Conservation (phyloP, 306 rosid genomes). For the Vigna reflexopilosa region DNA sequence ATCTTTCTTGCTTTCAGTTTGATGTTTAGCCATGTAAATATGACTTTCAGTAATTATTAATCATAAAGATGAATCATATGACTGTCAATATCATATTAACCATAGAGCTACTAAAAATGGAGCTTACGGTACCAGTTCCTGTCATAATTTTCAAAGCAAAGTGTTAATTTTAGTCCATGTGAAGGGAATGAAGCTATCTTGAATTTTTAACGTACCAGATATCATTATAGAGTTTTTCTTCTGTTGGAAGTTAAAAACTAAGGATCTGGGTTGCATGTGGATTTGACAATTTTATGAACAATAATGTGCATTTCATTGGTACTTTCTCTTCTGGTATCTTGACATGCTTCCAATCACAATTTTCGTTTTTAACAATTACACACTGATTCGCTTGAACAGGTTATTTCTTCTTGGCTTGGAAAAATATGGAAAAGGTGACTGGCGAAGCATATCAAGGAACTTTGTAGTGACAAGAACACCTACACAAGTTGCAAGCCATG, state of each 20-base stretch:
- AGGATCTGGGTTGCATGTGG: slow-evolving; percentile 18
- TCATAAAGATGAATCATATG: no score
- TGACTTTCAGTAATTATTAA: no score
- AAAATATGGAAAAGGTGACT: slow-evolving; percentile 87
- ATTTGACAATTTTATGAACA: slow-evolving; percentile 10
- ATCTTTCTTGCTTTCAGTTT: no score
- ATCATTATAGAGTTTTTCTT: neutral
- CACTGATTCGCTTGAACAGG: slow-evolving; percentile 51
- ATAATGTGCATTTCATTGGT: neutral
- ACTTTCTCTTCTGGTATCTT: slow-evolving; percentile 1
- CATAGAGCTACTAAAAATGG: no score
- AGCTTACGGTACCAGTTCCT: no score
- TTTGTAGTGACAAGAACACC: slow-evolving; percentile 89
- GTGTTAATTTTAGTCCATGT: no score
- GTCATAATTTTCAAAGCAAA: no score
- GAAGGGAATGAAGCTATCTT: no score
- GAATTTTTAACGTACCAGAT: neutral
- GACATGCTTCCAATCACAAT: slow-evolving; percentile 5
- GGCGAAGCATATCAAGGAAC: slow-evolving; percentile 92
- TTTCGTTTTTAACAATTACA: slow-evolving; percentile 2
- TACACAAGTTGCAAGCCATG: slow-evolving; percentile 96
- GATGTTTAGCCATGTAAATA: no score
- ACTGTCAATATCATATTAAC: no score
- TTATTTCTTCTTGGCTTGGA: slow-evolving; percentile 88
- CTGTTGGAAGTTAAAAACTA: neutral